Base-by-base conservation (phyloP, 345 rosid genomes). In the Moringa oleifera region DNA sequence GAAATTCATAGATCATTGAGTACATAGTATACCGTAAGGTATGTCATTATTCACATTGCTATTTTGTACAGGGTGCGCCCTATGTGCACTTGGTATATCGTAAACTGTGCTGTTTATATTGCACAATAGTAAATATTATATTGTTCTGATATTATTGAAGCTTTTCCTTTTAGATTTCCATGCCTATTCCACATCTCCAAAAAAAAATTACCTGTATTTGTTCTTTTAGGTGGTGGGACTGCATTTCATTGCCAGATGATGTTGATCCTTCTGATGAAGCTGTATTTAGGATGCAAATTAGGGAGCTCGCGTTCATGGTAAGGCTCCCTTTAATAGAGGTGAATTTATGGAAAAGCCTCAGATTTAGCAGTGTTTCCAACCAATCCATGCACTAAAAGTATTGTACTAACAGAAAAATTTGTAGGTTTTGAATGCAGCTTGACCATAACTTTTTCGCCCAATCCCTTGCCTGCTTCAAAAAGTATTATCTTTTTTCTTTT, bases 161-260 rank as follows among this genome's bases (percentile, higher is more conserved):
- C 8, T 28, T 28, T 28, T 28, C 8, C 3, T 28, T 2, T 2
- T 2, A 28, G 8, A 28, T 28, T 28, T 28, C 33, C n/a, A n/a
- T 28, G 33, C 33, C 33, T 8, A 3, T 8, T 8, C 33, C 33
- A 3, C 33, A 3, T 8, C 33, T 28, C 33, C 8, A 28, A 28
- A 28, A 28, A 28, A 28, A 28, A 28, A 28, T 28, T 8, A 28
- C 3, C 13, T 41, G 16, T 11, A 9, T 20, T 49, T 31, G 20
- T 46, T 55, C 46, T 3, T 62, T 41, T 71, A 93, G 98, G 87
- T 93, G 98, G 98, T 93, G 98, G 98, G 97, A 93, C 19, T 86
- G 90, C 55, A 69, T 88, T 51, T 82, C 92, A 8, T 73, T 88
- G 79, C 97, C 98, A 37, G 86, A 80, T 55, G 96, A 88, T 78